phyloP scores from a whole-genome alignment of 2,329 filamentous ascomycete species.

The Fonsecaea monophora region DNA sequence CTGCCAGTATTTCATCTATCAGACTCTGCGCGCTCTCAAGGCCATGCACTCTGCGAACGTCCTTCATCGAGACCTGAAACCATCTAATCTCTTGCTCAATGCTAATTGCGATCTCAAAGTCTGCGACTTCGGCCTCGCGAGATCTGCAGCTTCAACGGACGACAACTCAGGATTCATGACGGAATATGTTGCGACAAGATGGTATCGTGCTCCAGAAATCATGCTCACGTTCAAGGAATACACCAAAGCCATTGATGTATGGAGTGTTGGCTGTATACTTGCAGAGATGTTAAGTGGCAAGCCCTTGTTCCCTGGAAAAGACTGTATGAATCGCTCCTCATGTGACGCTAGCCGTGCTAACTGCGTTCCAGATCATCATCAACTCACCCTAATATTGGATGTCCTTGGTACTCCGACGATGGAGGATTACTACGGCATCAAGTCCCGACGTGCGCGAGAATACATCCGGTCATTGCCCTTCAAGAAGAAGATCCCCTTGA shows the following conservation, averaged over 20 bases:
- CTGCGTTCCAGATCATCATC: conserved; percentile 79
- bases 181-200: conserved; percentile 98
- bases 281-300: conserved; percentile 99
- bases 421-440: conserved; percentile 99
- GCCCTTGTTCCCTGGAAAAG: conserved; percentile 96
- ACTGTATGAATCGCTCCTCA: conserved; percentile 70
- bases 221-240: conserved; percentile 99
- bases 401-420: conserved; percentile 98
- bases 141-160: conserved; percentile 94
- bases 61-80: conserved; percentile 95
- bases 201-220: conserved; percentile 98
- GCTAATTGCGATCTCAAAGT: conserved; percentile 99
- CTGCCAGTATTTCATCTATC: conserved; percentile 99
- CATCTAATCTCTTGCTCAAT: conserved; percentile 94
- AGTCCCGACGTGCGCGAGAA: conserved; percentile 93
- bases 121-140: conserved; percentile 95
- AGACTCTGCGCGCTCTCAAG: conserved; percentile 95
- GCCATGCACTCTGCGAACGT: conserved; percentile 99
- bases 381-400: conserved; percentile 94
- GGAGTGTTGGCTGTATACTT: conserved; percentile 97
- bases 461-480: conserved; percentile 98
- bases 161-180: conserved; percentile 99
- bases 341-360: conserved; percentile 8
- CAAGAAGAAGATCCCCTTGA: conserved; percentile 99
- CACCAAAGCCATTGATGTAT: conserved; percentile 98